Conservation (phyloP, 2,329 filamentous ascomycete species). For the Diaporthe helianthi region DNA sequence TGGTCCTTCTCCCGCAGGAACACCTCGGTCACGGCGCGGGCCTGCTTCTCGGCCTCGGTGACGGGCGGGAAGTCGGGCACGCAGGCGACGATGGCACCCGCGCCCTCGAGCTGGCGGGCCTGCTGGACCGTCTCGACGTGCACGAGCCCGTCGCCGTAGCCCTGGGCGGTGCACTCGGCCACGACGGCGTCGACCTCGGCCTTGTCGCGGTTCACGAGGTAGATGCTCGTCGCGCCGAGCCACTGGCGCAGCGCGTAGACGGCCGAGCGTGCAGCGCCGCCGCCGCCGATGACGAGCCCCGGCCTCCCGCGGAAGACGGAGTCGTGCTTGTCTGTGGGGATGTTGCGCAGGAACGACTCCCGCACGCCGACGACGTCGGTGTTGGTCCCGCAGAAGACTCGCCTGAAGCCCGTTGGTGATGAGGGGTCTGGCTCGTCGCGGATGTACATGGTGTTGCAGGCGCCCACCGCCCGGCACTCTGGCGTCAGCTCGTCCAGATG, state of each 20-base stretch:
- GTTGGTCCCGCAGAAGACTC: conserved; percentile 74
- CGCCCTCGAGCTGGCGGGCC: conserved; percentile 62
- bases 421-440: conserved; percentile 50
- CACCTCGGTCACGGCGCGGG: conserved; percentile 61
- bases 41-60: conserved; percentile 66
- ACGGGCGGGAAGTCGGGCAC: conserved; percentile 79
- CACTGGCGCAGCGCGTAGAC: conserved; percentile 77
- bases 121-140: conserved; percentile 69
- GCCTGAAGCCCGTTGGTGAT: conserved; percentile 45
- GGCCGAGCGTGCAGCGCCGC: conserved; percentile 79
- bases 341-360: conserved; percentile 71
- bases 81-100: conserved; percentile 74
- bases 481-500: conserved; percentile 76
- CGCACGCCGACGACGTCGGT: conserved; percentile 82
- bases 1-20: conserved; percentile 52
- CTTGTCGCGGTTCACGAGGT: conserved; percentile 78
- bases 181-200: conserved; percentile 73
- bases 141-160: conserved; percentile 65
- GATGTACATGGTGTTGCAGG: conserved; percentile 81
- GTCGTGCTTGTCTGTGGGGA: conserved; percentile 50
- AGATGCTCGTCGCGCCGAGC: conserved; percentile 72
- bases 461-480: conserved; percentile 76
- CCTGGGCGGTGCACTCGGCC: conserved; percentile 64
- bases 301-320: conserved; percentile 63
- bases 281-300: conserved; percentile 77